Base-by-base conservation (phyloP, 805 yeast genomes). In the Candida broadrunensis region DNA sequence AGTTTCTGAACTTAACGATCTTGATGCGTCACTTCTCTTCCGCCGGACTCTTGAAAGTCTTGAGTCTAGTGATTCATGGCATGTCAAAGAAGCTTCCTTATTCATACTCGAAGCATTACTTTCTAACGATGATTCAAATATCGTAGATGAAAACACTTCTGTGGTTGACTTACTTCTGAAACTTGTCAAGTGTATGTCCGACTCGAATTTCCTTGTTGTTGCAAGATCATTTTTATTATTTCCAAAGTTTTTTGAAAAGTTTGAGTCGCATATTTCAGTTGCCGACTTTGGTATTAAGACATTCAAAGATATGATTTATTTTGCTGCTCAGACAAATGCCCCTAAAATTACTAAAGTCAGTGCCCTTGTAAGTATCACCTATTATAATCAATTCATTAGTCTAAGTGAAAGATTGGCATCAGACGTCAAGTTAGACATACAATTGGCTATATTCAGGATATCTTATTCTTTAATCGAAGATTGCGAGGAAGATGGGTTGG, bases 401-500 rank as follows among this genome's bases (percentile, higher is more conserved):
- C 43, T 60, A 11, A 38, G 41, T 6, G 33, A 40, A 3, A 17
- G 39, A 7, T 40, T 51, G 14, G 46, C 41, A 16, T 34, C 14
- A 2, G 20, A 36, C 3, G 38, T 44, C 3, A 49, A 45, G 16
- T 38, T 46, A 14, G 46, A 49, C 1, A 36, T 54, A 4, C 75
- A 75, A 51, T 50, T 62, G 1, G 57, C 61, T 8, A 52, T 68
- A n/a, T 55, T 70, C 47, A 48, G 52, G 1, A 46, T 78, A 0
- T 70, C 81, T 9, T 52, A 58, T 2, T 57, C 72, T 2, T 58
- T 91, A 8, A 54, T 75, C 3, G 75, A 72, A 1, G 83, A 78
- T 1, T 77, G 93, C 0, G 85, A 81, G 34, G 96, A 88, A 35
- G 98, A 90, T 52, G 77, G 96, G 0, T 80, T 85, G 26, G 77